Percentiles rank a stretch among this genome's conserved stretches.
Evolutionary conservation across 768 basidiomycete genomes (phyloP).

Genomic region (Mycena epipterygia): DNA sequence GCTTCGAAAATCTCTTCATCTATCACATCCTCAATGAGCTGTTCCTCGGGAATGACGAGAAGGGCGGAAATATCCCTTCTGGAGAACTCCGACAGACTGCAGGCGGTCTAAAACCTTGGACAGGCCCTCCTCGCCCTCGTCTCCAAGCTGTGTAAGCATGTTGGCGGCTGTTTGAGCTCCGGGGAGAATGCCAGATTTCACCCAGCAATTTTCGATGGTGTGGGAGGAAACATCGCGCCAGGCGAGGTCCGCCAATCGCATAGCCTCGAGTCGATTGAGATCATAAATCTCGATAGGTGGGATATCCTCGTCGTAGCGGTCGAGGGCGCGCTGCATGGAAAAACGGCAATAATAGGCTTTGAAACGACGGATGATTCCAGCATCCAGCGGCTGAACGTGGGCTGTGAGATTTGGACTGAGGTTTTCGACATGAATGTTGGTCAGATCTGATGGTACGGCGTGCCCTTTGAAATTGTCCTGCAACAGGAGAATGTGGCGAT

Average conservation of each 20-base stretch:
- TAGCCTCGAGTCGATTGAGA: not conserved
- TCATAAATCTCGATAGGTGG: conserved; percentile 33
- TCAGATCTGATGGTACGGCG: not conserved
- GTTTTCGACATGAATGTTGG: not conserved
- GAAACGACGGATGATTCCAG: conserved; percentile 41
- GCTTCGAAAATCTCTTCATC: too few relatives aligned
- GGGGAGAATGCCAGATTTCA: not conserved
- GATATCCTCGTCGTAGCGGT: conserved; percentile 29
- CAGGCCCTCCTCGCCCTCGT: too few relatives aligned
- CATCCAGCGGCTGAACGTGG: conserved; percentile 42
- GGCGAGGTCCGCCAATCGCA: not conserved
- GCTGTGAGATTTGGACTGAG: conserved; percentile 37
- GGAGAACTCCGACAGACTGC: too few relatives aligned
- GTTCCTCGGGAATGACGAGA: too few relatives aligned
- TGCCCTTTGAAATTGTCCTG: not conserved
- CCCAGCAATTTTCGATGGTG: not conserved
- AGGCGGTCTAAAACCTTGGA: too few relatives aligned
- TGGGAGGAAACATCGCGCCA: not conserved
- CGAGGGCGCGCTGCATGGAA: conserved; percentile 39
- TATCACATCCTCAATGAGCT: too few relatives aligned
- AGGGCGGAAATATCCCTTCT: too few relatives aligned
- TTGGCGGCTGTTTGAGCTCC: not conserved
- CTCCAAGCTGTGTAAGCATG: too few relatives aligned
- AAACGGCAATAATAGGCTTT: conserved; percentile 39
- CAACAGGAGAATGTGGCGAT: not conserved